A percentile compares a stretch with the other conserved stretches of the same genome.
Conservation (phyloP, 345 rosid species). For the Noccaea bulbosa region DNA sequence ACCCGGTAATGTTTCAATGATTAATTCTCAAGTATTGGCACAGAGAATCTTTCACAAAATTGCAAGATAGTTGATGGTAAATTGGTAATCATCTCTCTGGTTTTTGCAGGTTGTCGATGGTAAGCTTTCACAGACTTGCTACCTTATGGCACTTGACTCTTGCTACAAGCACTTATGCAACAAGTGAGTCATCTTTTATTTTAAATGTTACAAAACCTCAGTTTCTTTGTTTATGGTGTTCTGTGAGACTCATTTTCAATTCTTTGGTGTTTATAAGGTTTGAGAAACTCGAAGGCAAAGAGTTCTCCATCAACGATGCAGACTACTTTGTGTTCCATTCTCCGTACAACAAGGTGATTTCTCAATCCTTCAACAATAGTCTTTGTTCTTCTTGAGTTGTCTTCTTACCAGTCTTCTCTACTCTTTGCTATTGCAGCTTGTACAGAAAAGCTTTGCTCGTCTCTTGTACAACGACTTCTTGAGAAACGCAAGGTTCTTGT, state of each 20-base stretch:
- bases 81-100: slow-evolving; percentile 6
- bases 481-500: slow-evolving; percentile 76
- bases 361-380: slow-evolving; percentile 12
- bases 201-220: slow-evolving; percentile 8
- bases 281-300: slow-evolving; percentile 82
- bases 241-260: slow-evolving; percentile 4
- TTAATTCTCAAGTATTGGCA: not conserved
- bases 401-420: slow-evolving; percentile 29
- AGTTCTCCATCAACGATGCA: slow-evolving; percentile 77
- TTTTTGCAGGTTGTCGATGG: slow-evolving; percentile 94
- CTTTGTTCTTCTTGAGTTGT: slow-evolving; percentile 6
- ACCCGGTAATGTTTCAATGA: slow-evolving; percentile 63
- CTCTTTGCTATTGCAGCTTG: slow-evolving; percentile 69
- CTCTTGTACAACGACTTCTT: slow-evolving; percentile 78
- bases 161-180: slow-evolving; percentile 84
- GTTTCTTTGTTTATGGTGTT: slow-evolving; percentile 8
- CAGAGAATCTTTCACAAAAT: not conserved
- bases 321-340: slow-evolving; percentile 92
- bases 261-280: slow-evolving; percentile 55
- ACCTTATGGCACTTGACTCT: slow-evolving; percentile 93
- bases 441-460: slow-evolving; percentile 98
- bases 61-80: too few species aligned
- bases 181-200: slow-evolving; percentile 58
- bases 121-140: slow-evolving; percentile 98
- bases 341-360: slow-evolving; percentile 91